phyloP scores from a whole-genome alignment of 2,329 filamentous ascomycete genomes.

The Chrysoporthe deuterocubensis region DNA sequence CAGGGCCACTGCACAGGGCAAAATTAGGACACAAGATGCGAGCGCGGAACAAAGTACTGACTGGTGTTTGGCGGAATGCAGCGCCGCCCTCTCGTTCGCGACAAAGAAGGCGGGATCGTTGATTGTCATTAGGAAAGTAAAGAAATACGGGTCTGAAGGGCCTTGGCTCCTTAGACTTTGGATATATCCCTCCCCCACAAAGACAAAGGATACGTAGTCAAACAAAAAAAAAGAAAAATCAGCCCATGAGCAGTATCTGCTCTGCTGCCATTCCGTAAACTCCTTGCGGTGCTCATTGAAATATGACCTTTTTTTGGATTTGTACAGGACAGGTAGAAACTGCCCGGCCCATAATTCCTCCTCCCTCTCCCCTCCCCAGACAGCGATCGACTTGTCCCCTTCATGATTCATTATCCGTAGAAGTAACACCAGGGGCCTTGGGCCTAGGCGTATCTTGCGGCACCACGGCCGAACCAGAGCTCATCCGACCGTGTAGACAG shows the following conservation, averaged over 20 bases:
- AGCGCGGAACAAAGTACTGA: background rate
- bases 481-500: conserved; percentile 49
- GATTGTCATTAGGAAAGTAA: conserved; percentile 10
- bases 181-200: conserved; percentile 5
- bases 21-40: background rate
- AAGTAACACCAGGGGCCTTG: background rate
- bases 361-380: too few species aligned
- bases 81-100: background rate
- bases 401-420: background rate
- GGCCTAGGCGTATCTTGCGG: conserved; percentile 30
- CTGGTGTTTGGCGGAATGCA: background rate
- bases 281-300: background rate
- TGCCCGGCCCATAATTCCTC: background rate
- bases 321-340: conserved; percentile 6
- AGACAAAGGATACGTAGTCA: background rate
- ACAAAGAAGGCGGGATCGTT: background rate
- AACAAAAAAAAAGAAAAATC: background rate
- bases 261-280: background rate
- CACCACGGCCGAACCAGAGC: conserved; percentile 37
- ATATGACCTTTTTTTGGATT: background rate
- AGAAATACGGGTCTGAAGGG: background rate
- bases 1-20: background rate
- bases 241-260: background rate
- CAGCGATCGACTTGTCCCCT: too few species aligned
- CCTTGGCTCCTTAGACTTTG: background rate